phyloP scores from a whole-genome alignment of 2,329 filamentous ascomycete species.

The Fonsecaea monophora region DNA sequence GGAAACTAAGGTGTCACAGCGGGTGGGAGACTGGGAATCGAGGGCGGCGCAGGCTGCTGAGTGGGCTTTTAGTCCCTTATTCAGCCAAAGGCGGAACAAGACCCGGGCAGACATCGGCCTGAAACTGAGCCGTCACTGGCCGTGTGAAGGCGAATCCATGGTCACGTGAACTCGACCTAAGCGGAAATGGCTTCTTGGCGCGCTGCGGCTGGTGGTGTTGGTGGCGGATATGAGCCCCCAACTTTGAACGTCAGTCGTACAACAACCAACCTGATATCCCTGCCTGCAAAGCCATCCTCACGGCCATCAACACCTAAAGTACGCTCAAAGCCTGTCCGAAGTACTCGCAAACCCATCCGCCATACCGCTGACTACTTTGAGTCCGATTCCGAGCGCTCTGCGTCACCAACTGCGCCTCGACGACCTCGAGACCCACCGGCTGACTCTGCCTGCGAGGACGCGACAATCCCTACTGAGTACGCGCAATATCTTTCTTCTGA shows the following conservation, averaged over 20 bases:
- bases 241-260: conserved; percentile 27
- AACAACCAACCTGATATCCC: conserved; percentile 11
- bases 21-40: conserved; percentile 1
- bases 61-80: background rate
- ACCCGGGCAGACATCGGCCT: background rate
- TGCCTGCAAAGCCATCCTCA: conserved; percentile 19
- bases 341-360: conserved; percentile 25
- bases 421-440: conserved; percentile 22
- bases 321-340: conserved; percentile 23
- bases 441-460: conserved; percentile 26
- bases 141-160: background rate
- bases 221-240: conserved; percentile 16
- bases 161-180: background rate
- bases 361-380: conserved; percentile 27
- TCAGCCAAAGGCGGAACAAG: background rate
- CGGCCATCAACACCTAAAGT: conserved; percentile 7
- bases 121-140: background rate
- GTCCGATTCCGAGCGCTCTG: conserved; percentile 17
- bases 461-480: conserved; percentile 33
- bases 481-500: conserved; percentile 41
- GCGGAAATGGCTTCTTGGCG: conserved; percentile 14
- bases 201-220: conserved; percentile 7
- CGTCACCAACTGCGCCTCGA: conserved; percentile 20
- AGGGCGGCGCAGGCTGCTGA: background rate
- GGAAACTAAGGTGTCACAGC: background rate